Base-by-base conservation (phyloP, 139 green algal species). In the Limnomonas spitsbergensis region DNA sequence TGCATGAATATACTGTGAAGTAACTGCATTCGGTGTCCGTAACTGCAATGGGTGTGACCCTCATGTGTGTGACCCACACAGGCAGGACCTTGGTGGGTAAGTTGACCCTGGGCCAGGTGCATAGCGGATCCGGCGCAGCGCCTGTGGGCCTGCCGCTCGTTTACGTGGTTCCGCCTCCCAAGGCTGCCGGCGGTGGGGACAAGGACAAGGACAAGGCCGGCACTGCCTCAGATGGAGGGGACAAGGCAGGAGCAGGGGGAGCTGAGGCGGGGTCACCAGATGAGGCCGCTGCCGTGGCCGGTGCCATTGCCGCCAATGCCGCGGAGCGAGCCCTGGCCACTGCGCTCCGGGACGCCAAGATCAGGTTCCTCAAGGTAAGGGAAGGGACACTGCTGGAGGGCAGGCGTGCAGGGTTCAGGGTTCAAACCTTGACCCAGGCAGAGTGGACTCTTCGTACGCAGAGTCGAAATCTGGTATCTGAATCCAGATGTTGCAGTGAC, bases 311-410 rank as follows among this genome's bases (percentile, higher is more conserved):
- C n/a, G 76, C 42, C 75, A 56, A 37, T 4, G 37, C 53, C 20
- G 53, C 37, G 38, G 71, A 77, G 47, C 36, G 66, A n/a, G 69
- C 80, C 78, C 74, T 95, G 52, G 29, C 61, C 2, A 81, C 93
- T 53, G 89, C 88, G 4, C 34, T 94, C 31, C 69, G 87, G 40
- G 91, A 95, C 40, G 92, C 90, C 2, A 84, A 93, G 75, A 81
- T 95, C 52, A 89, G 88, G 71, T 70, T 94, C 0, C 76, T 94
- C 35, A 88, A 92, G 88, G 88, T 88, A 31, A 27, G 42, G 40
- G 24, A 34, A 70, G 42, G n/a, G n/a, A n/a, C n/a, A n/a, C n/a
- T n/a, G n/a, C n/a, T n/a, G n/a, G n/a, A n/a, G n/a, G n/a, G n/a
- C n/a, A n/a, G n/a, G n/a, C n/a, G n/a, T n/a, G n/a, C n/a, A n/a